phyloP scores from a whole-genome alignment of 225 moss, liverwort and hornwort genomes.

The Anthoceros angustus region DNA sequence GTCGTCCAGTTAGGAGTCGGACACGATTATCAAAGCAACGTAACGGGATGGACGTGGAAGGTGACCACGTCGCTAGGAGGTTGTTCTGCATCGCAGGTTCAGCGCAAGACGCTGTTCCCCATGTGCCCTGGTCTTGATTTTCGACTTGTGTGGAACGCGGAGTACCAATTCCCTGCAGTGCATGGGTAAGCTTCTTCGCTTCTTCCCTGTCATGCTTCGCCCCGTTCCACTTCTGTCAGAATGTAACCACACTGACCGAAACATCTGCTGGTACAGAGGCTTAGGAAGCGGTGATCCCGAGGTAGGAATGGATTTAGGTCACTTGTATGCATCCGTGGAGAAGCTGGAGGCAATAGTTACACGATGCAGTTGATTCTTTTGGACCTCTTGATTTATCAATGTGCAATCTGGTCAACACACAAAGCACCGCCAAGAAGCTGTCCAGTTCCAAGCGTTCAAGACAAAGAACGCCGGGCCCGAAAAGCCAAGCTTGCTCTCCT shows the following conservation, averaged over 20 bases:
- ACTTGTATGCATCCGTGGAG: conserved; percentile 34
- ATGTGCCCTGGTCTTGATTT: conserved; percentile 77
- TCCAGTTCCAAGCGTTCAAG: too few relatives aligned
- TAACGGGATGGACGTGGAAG: conserved; percentile 97
- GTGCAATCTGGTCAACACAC: too few relatives aligned
- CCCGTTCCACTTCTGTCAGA: neutral
- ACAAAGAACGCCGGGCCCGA: too few relatives aligned
- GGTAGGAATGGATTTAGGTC: conserved; percentile 34
- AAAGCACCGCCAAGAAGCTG: too few relatives aligned
- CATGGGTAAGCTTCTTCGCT: conserved; percentile 42
- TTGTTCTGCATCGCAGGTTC: conserved; percentile 42
- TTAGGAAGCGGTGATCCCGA: conserved; percentile 37
- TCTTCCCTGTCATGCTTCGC: neutral
- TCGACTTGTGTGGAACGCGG: conserved; percentile 78
- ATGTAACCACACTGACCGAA: neutral
- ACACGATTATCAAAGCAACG: conserved; percentile 64
- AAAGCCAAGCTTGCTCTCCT: too few relatives aligned
- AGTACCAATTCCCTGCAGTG: conserved; percentile 80
- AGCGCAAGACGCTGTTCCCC: conserved; percentile 58
- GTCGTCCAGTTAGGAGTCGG: conserved; percentile 66
- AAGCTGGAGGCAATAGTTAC: conserved; percentile 38
- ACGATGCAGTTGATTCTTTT: conserved; percentile 5
- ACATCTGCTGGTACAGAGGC: conserved; percentile 14
- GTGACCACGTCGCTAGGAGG: conserved; percentile 75
- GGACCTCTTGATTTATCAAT: neutral